Base-by-base conservation (phyloP, 495 filamentous ascomycete genomes). In the Jackrogersella minutella region DNA sequence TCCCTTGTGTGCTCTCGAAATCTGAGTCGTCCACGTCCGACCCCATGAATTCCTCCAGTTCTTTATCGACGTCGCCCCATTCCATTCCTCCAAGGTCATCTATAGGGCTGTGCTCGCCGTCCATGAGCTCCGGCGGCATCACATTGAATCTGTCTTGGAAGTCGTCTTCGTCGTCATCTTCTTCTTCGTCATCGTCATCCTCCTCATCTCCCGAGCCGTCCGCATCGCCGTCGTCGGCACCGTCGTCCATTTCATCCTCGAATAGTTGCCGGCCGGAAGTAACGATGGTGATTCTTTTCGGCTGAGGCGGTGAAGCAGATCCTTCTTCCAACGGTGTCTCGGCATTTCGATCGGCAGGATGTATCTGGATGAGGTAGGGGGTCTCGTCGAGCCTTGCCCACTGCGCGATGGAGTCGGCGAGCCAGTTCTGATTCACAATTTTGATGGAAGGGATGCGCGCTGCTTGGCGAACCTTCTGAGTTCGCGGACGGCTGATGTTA, bases 351-450 rank as follows among this genome's bases (percentile, higher is more conserved):
- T 89, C 88, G 52, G 86, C 81, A 0, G 87, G 86, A 64, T 90
- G 84, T 31, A 91, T 79, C 9, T 83, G 74, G 28, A 93, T 78
- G 10, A 92, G 75, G 71, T 96, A 98, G 0, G 87, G 86, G 3
- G 81, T 82, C 73, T 97, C 93, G 24, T 91, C 85, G 16, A 91
- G 78, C 51, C 83, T 88, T 50, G 80, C 79, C 93, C 94, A 99
- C 68, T 86, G 86, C 2, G 84, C 87, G 55, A 97, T 86, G 30
- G 85, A 93, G 58, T 93, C 90, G 26, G 88, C 80, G 28, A 99
- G 85, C 95, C 95, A 99, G 66, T 91, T 89, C 26, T 90, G 90
- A 61, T 86, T 90, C 52, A 99, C 94, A 49, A 99, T 93, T 73
- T 92, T 92, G 77, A 98, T 88, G 17, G 81, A 69, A 3, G 86